Base-by-base conservation (phyloP, 2,329 filamentous ascomycete genomes). In the Talaromyces sp. region DNA sequence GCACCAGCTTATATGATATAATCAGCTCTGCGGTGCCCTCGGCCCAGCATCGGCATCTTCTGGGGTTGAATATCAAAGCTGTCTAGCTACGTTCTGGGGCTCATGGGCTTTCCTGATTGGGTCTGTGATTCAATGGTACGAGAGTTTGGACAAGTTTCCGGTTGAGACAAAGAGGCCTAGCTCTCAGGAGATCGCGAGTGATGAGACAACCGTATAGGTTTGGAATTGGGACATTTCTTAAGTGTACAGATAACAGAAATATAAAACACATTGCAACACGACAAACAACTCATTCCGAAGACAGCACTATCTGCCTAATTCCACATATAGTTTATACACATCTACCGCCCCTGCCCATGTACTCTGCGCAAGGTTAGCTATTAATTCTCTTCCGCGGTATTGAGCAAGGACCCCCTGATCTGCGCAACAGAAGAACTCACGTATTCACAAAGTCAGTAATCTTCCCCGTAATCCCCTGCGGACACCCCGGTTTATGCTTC, bases 11-110 rank as follows among this genome's bases (percentile, higher is more conserved):
- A 54, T 41, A 24, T 22, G 10, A 24, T 2, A 22, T 61, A 4
- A 50, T 11, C n/a, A 69, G 52, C 77, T 87, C 0, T 87, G 84
- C 66, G 85, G 84, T n/a, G 85, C 82, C 2, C 71, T 87, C 35
- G 85, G 85, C 0, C 85, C 82, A 63, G 84, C 75, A 11, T 73
- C 72, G 8, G 75, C 71, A 27, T 74, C 78, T 62, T 76, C 75
- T 19, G 77, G 77, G 1, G 79, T 82, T 3, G 73, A 79, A 47
- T 85, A 84, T 68, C 79, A 85, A 50, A 77, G 80, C 13, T 78
- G 77, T 1, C 72, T 87, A 62, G 79, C 84, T 16, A 78, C 76
- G 0, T 78, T 79, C 64, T 79, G 77, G 77, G 76, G 75, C 0
- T 78, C 75, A 13, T 77, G 74, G 73, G 75, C 76, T 6, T 80